Base-by-base conservation (phyloP, 1,284 basidiomycete species). In the Puccinia polysora region DNA sequence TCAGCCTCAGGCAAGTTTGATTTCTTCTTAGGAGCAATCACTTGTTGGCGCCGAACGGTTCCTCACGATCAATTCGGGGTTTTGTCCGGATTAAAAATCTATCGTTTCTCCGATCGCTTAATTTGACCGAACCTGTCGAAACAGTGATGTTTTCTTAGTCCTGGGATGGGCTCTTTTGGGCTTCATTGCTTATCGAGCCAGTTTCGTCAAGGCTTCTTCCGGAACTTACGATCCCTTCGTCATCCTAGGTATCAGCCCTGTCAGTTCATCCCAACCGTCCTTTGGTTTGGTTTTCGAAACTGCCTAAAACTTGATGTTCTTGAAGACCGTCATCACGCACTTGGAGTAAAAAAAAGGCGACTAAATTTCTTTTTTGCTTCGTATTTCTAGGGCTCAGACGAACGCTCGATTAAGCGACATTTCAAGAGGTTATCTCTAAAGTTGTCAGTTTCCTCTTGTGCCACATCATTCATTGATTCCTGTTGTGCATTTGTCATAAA, bases 331-430 rank as follows among this genome's bases (percentile, higher is more conserved):
- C n/a, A n/a, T n/a, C n/a, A n/a, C n/a, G n/a, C n/a, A n/a, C n/a
- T n/a, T n/a, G n/a, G n/a, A n/a, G n/a, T n/a, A n/a, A n/a, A n/a
- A n/a, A n/a, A n/a, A n/a, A n/a, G n/a, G n/a, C n/a, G n/a, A n/a
- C n/a, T n/a, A 43, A 43, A 43, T 18, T 43, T 43, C 40, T 43
- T 43, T 43, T 43, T 43, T 43, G 34, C 2, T 55, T 18, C 23
- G 23, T 58, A 10, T 49, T 34, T 47, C 0, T 75, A 87, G 88
- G 84, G 85, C 40, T 78, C 84, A 0, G 83, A 87, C 4, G 89
- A 95, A 78, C 94, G 95, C 81, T 89, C 94, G 73, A 96, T 99
- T 81, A 97, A 96, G 81, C 90, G 91, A 15, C 90, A 93, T 80
- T 98, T 89, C 84, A 96, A 94, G 82, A 89, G 89, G 77, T 85